Evolutionary conservation across 2,329 filamentous ascomycete genomes (phyloP), one percentile per base, ranked within the genome.

Genomic region (Gnomoniopsis sp.): DNA sequence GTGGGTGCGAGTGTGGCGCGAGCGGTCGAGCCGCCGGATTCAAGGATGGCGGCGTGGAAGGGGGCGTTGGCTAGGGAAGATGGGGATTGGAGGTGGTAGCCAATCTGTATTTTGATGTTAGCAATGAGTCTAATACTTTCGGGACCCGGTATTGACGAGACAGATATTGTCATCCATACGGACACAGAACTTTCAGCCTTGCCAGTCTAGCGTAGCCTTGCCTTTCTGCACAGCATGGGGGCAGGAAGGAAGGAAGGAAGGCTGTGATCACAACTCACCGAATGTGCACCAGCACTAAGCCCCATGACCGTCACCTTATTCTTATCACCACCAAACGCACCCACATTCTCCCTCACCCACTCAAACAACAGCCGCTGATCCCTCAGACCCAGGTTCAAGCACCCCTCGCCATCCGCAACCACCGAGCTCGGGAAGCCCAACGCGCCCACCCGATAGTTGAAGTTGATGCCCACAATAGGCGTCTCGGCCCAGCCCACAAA

Each of bases 391-490:
- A 87, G 70, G 65, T 91, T 91, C 54, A 87, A 72, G 43, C 82
- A 64, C 0, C 83, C 86, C 53, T 79, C 79, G 36, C 78, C 78
- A 15, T 77, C 74, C 33, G 82, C 77, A 56, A 82, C 65, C 11
- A 70, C 70, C n/a, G 79, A 85, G 11, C 83, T 80, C 30, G 90
- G 71, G 71, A 93, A 91, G 0, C 90, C 90, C 66, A 91, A 76
- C 6, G 84, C 81, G 2, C 85, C 85, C 51, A 90, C 78, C 11
- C 88, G 79, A 70, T 89, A 85, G 70, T 82, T 84, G 68, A 87
- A 81, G 68, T 77, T 82, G 53, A 88, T 77, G 36, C 76, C 82
- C 46, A 89, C 74, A 53, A 89, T 72, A 11, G 80, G 79, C 48
- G 72, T 68, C 26, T 74, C 71, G 2, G 79, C 72, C 74, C 81